Conservation (phyloP, 148 eudicot genomes). For the Amaranthus cruentus region DNA sequence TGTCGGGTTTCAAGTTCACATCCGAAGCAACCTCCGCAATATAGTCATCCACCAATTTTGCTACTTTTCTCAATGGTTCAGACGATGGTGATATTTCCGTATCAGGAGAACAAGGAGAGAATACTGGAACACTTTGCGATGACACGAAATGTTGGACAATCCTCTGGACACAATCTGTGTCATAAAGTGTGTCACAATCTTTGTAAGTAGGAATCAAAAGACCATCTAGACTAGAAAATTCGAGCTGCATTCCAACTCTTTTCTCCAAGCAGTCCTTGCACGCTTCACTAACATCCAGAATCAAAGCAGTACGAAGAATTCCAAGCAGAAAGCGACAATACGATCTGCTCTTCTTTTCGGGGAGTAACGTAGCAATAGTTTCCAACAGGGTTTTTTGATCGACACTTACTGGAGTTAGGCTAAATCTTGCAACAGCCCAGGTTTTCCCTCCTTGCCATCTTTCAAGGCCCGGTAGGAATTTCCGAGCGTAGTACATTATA, state of each 20-base stretch:
- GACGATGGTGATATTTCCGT: conserved; percentile 50
- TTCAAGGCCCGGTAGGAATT: conserved; percentile 73
- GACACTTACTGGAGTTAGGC: conserved; percentile 63
- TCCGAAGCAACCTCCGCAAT: conserved; percentile 96
- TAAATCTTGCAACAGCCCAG: conserved; percentile 69
- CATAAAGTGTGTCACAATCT: conserved; percentile 73
- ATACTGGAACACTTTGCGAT: conserved; percentile 30
- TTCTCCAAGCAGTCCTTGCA: conserved; percentile 69
- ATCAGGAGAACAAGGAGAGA: conserved; percentile 48
- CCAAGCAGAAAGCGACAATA: conserved; percentile 81
- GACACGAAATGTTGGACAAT: conserved; percentile 60
- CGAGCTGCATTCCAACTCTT: conserved; percentile 80
- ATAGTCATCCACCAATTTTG: conserved; percentile 71
- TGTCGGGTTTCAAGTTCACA: conserved; percentile 76
- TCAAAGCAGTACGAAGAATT: conserved; percentile 76
- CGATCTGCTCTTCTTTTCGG: conserved; percentile 71
- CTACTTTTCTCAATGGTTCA: conserved; percentile 61
- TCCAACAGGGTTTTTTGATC: conserved; percentile 66
- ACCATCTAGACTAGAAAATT: conserved; percentile 66
- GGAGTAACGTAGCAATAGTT: conserved; percentile 63
- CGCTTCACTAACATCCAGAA: conserved; percentile 55
- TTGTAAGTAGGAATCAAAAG: conserved; percentile 80
- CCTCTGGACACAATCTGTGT: conserved; percentile 74
- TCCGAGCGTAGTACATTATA: conserved; percentile 74
- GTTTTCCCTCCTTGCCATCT: conserved; percentile 64